phyloP scores from a whole-genome alignment of 2,329 filamentous ascomycete genomes.

The Fusarium xylarioides region DNA sequence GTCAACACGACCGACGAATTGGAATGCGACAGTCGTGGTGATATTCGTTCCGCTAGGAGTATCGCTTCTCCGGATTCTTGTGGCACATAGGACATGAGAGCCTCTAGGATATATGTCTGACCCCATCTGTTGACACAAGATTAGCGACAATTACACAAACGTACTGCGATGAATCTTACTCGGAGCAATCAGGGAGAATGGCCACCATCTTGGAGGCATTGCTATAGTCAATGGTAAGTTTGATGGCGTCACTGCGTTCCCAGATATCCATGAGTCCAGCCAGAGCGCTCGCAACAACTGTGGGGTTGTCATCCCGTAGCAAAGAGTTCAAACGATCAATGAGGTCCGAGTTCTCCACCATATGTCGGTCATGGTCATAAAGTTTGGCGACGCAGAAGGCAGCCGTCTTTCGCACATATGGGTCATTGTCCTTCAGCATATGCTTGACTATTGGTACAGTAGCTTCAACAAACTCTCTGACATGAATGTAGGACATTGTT shows the following conservation, averaged over 20 bases:
- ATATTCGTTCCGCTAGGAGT: conserved; percentile 89
- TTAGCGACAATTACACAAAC: conserved; percentile 9
- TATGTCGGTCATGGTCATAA: conserved; percentile 91
- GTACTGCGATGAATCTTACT: conserved; percentile 67
- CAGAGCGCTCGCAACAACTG: conserved; percentile 92
- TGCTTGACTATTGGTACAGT: conserved; percentile 85
- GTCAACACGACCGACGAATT: conserved; percentile 97
- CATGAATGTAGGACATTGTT: conserved; percentile 97
- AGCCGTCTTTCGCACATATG: conserved; percentile 97
- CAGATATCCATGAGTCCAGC: conserved; percentile 96
- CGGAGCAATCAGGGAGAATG: conserved; percentile 94
- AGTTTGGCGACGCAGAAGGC: conserved; percentile 97
- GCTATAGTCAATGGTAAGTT: conserved; percentile 95
- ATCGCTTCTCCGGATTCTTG: conserved; percentile 89
- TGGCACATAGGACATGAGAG: conserved; percentile 96
- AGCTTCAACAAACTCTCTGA: conserved; percentile 92
- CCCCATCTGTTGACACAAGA: conserved; percentile 75
- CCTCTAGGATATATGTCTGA: conserved; percentile 97
- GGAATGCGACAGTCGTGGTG: conserved; percentile 94
- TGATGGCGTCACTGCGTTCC: conserved; percentile 97
- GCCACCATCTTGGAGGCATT: conserved; percentile 99
- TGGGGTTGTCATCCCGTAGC: conserved; percentile 94
- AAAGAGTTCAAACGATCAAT: conserved; percentile 92
- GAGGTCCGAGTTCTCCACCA: conserved; percentile 90
- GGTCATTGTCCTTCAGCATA: conserved; percentile 85